Base-by-base conservation (phyloP, 305 asterid genomes). In the Rubia peregrina region DNA sequence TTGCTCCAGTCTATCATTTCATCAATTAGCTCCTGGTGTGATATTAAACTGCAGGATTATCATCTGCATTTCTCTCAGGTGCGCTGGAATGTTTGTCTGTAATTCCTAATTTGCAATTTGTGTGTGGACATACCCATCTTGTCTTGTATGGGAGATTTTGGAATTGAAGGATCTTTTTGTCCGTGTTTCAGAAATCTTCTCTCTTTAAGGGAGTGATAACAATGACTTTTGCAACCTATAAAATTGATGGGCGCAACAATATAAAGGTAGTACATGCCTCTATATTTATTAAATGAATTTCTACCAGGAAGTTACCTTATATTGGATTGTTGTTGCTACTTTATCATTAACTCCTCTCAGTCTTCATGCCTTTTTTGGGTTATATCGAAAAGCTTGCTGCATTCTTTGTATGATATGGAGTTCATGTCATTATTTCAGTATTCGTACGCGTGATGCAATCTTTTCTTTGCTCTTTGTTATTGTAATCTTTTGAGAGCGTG, bases 21-120 rank as follows among this genome's bases (percentile, higher is more conserved):
- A 68, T 89, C 99, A 73, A 88, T 91, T 74, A 75, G 90, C 83
- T 81, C 84, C 63, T 94, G 99, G 99, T 89, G 96, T 56, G 96
- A 94, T 82, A 73, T 70, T 75, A 89, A 85, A 83, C 81, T 94
- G 85, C 91, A 82, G 82, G 92, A 94, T 85, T 94, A 89, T 81
- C 97, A 91, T 80, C 83, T 81, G 71, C 84, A 83, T 83, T 93
- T 93, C 79, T 61, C 83, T 74, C 90, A 93, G 98, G 98, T 93
- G 60, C 40, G 42, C 61, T 46, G 55, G 65, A 38, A 60, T 61
- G 44, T 40, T 61, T 38, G 33, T 10, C 36, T 55, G 56, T 67
- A 51, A 24, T 67, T 14, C 46, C 6, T 21, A 48, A 26, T 67
- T 14, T 24, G 55, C 9, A 49, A 24, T 44, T 30, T 68, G 44